These are phyloP conservation scores for Sclerotinia minor DNA, from an alignment of 2,329 filamentous ascomycete species.

Conservation along the genomic window DNA sequence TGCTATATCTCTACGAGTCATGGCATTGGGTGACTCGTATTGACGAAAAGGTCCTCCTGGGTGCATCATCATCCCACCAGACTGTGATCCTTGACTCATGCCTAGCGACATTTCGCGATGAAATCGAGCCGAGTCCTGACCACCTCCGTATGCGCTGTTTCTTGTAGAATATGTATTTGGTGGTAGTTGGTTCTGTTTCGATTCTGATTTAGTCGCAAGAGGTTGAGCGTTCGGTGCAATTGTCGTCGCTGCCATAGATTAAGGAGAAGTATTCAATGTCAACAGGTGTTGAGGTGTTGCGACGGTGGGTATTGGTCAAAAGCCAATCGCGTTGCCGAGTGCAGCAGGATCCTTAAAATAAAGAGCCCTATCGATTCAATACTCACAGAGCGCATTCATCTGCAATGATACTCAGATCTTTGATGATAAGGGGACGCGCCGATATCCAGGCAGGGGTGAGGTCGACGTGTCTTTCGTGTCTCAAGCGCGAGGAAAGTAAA, in stretches of 20 bases:
- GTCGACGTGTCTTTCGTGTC: constrained; percentile 34
- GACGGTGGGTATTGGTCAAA: not conserved
- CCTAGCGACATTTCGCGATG: constrained; percentile 41
- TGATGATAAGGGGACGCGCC: constrained; percentile 33
- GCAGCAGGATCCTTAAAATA: not conserved
- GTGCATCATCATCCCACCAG: constrained; percentile 41
- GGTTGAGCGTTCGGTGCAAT: constrained; percentile 36
- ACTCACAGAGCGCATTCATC: constrained; percentile 16
- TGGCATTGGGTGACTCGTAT: constrained; percentile 36
- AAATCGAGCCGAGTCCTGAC: constrained; percentile 29
- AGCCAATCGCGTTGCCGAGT: constrained; percentile 26
- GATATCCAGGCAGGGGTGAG: constrained; percentile 24
- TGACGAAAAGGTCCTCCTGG: constrained; percentile 38
- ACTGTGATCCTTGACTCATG: constrained; percentile 42
- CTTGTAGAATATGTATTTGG: constrained; percentile 31
- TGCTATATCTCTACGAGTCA: constrained; percentile 37
- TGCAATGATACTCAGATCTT: constrained; percentile 11
- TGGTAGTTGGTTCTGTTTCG: constrained; percentile 37
- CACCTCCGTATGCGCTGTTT: constrained; percentile 33
- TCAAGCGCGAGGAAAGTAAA: constrained; percentile 32
- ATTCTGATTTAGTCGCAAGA: constrained; percentile 37
- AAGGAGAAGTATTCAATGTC: constrained; percentile 22
- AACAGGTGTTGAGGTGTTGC: constrained; percentile 9
- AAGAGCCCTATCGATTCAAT: not conserved
- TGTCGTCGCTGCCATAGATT: constrained; percentile 37